Evolutionary conservation across 192 early-diverging fungal genomes (phyloP).

Genomic region (Coemansia sp.): DNA sequence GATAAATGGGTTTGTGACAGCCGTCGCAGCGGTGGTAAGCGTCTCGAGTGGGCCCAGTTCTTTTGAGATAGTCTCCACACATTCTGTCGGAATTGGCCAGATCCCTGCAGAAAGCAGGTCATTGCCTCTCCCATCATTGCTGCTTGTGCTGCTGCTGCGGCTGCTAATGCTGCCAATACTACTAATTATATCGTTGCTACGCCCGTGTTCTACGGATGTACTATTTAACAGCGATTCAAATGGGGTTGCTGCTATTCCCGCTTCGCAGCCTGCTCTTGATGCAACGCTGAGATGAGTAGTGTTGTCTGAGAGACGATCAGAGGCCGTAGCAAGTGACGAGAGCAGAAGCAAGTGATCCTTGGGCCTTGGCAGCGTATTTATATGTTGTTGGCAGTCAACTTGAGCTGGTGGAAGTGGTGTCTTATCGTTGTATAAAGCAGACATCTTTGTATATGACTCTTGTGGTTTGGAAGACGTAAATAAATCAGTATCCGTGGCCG

Average conservation of each 20-base stretch:
- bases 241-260: conserved; percentile 16
- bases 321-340: neutral
- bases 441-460: neutral
- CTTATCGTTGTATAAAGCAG: neutral
- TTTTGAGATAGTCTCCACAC: neutral
- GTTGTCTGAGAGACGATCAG: neutral
- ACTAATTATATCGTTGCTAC: conserved; percentile 10
- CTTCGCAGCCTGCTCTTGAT: neutral
- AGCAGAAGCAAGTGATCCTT: neutral
- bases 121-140: conserved; percentile 10
- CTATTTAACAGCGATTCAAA: conserved; percentile 21
- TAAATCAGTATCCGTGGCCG: neutral
- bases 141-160: conserved; percentile 16
- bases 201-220: neutral
- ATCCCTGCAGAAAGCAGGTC: neutral
- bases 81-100: conserved; percentile 8
- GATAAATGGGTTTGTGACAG: neutral
- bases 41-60: conserved; percentile 1
- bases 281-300: neutral
- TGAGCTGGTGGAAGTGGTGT: neutral
- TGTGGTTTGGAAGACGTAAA: neutral
- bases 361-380: neutral
- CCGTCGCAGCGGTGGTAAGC: neutral
- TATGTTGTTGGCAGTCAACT: neutral
- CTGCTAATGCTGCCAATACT: conserved; percentile 17